Evolutionary conservation across 2,329 filamentous ascomycete species (phyloP), one percentile per base, ranked within the genome.

Genomic region (Aspergillus fijiensis): DNA sequence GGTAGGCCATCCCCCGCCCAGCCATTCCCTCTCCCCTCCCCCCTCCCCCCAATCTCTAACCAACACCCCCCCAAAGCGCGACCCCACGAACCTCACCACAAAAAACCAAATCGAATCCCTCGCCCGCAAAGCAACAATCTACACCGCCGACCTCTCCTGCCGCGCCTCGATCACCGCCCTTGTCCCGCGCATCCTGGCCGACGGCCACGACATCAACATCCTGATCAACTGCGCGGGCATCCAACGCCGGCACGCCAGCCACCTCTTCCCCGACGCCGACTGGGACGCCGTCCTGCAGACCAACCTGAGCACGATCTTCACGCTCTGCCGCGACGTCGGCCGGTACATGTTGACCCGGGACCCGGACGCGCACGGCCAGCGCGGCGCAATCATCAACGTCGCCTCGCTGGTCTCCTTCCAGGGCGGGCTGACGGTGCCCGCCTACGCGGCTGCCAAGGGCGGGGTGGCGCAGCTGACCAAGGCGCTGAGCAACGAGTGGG

Each of bases 401-500:
- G 92, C 88, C 14, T 90, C 86, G 10, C 83, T 96, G 45, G 83
- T 96, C 45, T 87, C 86, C 49, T 94, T 93, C 82, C 90, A 96
- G 73, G 92, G 92, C 58, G 92, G 92, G 1, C 82, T 96, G 64
- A 96, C 89, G 0, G 91, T 96, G 1, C 91, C 92, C 0, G 92
- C 92, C 1, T 96, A 96, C 72, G 89, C 92, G 0, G 90, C 92
- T 0, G 87, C 86, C 63, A 96, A 96, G 77, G 92, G 92, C 51
- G 92, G 90, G 11, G 88, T 96, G 0, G 88, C 86, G 5, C 92
- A 96, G 78, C 77, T 96, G 61, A 95, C 91, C 56, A 96, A 95
- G 79, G 88, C 89, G 29, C 81, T 96, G 58, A 87, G 88, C 51
- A 96, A 96, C 72, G 91, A 96, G 78, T 96, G 92, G 92, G 86